Evolutionary conservation across 805 yeast genomes (phyloP).

Genomic region (Millerago galiae): DNA sequence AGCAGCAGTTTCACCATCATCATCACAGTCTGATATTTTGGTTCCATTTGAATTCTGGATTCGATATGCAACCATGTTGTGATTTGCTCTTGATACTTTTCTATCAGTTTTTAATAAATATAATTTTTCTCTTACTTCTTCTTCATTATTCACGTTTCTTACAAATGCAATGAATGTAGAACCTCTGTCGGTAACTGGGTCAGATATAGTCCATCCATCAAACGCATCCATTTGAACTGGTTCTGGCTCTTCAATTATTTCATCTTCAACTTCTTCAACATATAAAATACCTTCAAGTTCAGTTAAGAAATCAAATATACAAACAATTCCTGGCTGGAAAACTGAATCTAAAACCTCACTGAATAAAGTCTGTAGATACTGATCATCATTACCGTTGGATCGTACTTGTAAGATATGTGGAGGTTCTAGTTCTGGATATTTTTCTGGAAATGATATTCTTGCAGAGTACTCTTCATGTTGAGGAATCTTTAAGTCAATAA

Average conservation of each 20-base stretch:
- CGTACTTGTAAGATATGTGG: slow-evolving; percentile 63
- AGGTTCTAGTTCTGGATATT: slow-evolving; percentile 54
- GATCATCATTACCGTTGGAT: slow-evolving; percentile 30
- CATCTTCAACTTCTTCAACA: slow-evolving; percentile 22
- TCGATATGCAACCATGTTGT: slow-evolving; percentile 86
- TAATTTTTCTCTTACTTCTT: slow-evolving; percentile 54
- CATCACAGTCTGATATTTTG: slow-evolving; percentile 80
- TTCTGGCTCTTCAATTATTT: slow-evolving; percentile 1
- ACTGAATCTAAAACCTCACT: slow-evolving; percentile 47
- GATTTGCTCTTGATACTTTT: slow-evolving; percentile 61
- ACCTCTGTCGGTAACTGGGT: slow-evolving; percentile 74
- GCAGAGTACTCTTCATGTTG: slow-evolving; percentile 53
- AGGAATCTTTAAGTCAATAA: slow-evolving; percentile 48
- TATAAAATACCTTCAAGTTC: slow-evolving; percentile 55
- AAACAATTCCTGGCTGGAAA: slow-evolving; percentile 58
- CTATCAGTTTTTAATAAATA: slow-evolving; percentile 53
- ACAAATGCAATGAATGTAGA: slow-evolving; percentile 83
- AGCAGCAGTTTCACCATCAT: slow-evolving; percentile 96
- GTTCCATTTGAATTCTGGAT: slow-evolving; percentile 48
- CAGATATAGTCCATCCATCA: slow-evolving; percentile 73
- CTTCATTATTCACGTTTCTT: slow-evolving; percentile 51
- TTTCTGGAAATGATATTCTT: slow-evolving; percentile 64
- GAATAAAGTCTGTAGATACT: slow-evolving; percentile 41
- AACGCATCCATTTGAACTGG: slow-evolving; percentile 36
- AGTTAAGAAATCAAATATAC: slow-evolving; percentile 69